These are phyloP conservation scores for Fusarium sp. DNA, from an alignment of 2,329 filamentous ascomycete genomes.

Conservation along the genomic window DNA sequence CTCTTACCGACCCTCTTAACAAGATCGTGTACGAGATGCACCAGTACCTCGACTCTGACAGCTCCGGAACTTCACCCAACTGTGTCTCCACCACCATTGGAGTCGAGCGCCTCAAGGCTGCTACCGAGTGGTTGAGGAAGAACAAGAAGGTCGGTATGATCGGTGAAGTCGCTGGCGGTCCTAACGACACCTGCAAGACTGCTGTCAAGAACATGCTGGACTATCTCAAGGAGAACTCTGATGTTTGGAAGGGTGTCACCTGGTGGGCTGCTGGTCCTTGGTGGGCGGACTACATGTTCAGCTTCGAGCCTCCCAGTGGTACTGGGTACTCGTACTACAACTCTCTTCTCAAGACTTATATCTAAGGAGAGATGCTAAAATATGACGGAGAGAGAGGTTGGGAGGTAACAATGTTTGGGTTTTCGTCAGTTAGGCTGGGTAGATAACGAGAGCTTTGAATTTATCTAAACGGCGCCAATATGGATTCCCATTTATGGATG, in stretches of 20 bases:
- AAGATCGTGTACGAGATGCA: constrained; percentile 68
- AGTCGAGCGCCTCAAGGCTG: constrained; percentile 56
- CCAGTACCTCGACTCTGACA: constrained; percentile 66
- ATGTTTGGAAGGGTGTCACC: constrained; percentile 66
- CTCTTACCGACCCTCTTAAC: constrained; percentile 58
- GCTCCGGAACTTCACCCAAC: constrained; percentile 57
- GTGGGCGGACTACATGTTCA: constrained; percentile 63
- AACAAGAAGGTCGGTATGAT: constrained; percentile 65
- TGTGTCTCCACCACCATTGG: constrained; percentile 63
- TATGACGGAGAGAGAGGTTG: not conserved
- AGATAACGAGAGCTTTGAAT: not conserved
- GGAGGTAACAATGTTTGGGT: rapidly evolving
- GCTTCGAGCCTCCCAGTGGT: constrained; percentile 58
- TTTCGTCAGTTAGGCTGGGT: not conserved
- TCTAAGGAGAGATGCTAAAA: not conserved
- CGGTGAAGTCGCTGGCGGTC: constrained; percentile 65
- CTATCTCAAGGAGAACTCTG: constrained; percentile 62
- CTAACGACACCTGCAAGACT: constrained; percentile 60
- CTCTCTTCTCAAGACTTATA: constrained; percentile 35
- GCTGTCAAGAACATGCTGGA: constrained; percentile 63
- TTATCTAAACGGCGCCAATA: not conserved
- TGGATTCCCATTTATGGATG: not conserved
- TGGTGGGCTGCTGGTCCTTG: constrained; percentile 70
- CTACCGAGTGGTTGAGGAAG: constrained; percentile 63
- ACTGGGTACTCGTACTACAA: constrained; percentile 50